These are phyloP conservation scores for Peronospora farinosa DNA, from an alignment of 352 stramenopile species.

Conservation along the genomic window DNA sequence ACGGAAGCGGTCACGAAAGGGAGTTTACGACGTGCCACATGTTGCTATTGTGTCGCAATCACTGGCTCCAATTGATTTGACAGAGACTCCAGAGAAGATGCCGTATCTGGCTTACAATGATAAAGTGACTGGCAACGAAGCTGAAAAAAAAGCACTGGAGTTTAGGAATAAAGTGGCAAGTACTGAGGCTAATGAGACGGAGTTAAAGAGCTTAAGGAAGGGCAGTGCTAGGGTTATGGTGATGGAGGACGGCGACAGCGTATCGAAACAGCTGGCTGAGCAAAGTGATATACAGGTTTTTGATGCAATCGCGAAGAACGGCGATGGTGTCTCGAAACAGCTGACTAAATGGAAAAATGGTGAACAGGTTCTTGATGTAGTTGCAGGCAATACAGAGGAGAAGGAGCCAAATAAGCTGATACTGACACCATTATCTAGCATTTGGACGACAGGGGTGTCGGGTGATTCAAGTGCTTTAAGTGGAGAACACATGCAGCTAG, in stretches of 20 bases:
- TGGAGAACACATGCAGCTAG: constrained; percentile 18
- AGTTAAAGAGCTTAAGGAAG: constrained; percentile 9
- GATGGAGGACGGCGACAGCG: constrained; percentile 12
- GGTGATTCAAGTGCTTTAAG: neutral
- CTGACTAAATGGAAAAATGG: neutral
- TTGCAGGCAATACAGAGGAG: constrained; percentile 5
- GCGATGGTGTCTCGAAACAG: constrained; percentile 1
- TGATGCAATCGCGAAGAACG: constrained; percentile 9
- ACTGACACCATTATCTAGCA: constrained; percentile 41
- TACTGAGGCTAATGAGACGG: constrained; percentile 2
- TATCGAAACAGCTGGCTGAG: neutral
- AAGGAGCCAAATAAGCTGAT: constrained; percentile 6
- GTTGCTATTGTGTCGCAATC: constrained; percentile 24
- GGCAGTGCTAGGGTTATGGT: constrained; percentile 9
- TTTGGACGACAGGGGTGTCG: constrained; percentile 41
- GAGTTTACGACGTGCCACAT: constrained; percentile 3
- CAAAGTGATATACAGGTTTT: constrained; percentile 2
- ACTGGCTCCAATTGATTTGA: constrained; percentile 30
- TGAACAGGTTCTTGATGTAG: constrained; percentile 5
- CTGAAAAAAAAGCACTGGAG: constrained; percentile 6
- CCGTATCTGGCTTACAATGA: constrained; percentile 1
- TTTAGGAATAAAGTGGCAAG: constrained; percentile 14
- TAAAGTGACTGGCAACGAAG: constrained; percentile 1
- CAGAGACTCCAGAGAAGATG: constrained; percentile 22
- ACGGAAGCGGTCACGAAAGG: constrained; percentile 18